Base-by-base conservation (phyloP, 805 yeast genomes). In the Babjeviella inositovora region DNA sequence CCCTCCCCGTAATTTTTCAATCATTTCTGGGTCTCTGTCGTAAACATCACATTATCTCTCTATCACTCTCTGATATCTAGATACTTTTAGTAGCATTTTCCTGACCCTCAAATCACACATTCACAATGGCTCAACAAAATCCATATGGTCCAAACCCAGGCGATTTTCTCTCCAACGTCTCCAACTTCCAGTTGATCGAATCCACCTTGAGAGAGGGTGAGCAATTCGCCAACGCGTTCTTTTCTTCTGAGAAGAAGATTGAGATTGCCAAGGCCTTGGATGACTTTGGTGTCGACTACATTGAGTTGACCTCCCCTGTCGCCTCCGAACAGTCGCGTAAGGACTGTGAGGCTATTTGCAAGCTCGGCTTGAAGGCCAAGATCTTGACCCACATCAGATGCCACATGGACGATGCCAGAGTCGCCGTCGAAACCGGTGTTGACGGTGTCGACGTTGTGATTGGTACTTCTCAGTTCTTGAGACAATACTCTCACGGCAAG, bases 151-250 rank as follows among this genome's bases (percentile, higher is more conserved):
- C 71, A 20, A 59, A 65, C 33, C 73, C 73, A 12, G 50, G 65
- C 29, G 72, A 65, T 45, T 63, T 46, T 32, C 47, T 65, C 31
- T 65, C 72, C 17, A 65, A 65, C 33, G 72, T 65, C 14, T 46
- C 50, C 30, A 53, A 53, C 36, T 65, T 65, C 39, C 57, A 65
- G 43, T 43, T 65, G 18, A 65, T 65, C 28, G 73, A 65, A 37
- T 58, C 70, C 14, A 65, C 73, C 12, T 50, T 65, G 27, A 62
- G 73, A 59, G 73, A 65, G 41, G 73, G 73, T 38, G 73, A 65
- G 42, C 73, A 65, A 41, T 65, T 65, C 33, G 72, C 73, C 36
- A 65, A 65, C 34, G 63, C 73, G n/a, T 65, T 65, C 33, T 65
- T 65, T 50, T 53, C 61, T 23, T 50, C 68, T 20, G 71, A 65